Evolutionary conservation across 805 yeast genomes (phyloP).

Genomic region (Dipodascus geniculatus): DNA sequence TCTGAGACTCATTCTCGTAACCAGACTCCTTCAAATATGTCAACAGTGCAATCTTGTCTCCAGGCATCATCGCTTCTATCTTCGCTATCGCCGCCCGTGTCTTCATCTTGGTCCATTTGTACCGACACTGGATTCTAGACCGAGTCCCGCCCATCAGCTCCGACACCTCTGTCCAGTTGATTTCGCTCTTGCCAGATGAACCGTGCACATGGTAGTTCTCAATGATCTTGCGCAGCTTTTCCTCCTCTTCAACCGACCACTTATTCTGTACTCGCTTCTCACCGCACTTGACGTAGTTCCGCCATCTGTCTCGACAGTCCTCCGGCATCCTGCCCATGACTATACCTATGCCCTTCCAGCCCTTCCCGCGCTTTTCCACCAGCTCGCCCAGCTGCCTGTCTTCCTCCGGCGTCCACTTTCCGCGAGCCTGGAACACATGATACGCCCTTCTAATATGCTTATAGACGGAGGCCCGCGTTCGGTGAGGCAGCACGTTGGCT

Average conservation of each 20-base stretch:
- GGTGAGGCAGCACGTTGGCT: constrained; percentile 65
- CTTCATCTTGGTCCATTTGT: constrained; percentile 81
- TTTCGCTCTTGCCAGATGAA: constrained; percentile 25
- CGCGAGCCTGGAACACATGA: constrained; percentile 78
- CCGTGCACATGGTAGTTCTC: constrained; percentile 30
- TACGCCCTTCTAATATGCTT: constrained; percentile 87
- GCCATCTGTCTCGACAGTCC: constrained; percentile 93
- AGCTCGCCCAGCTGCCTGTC: constrained; percentile 55
- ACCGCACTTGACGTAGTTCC: constrained; percentile 92
- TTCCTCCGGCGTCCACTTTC: constrained; percentile 81
- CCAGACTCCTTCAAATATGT: constrained; percentile 35
- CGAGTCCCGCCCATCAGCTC: constrained; percentile 83
- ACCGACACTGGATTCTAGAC: constrained; percentile 88
- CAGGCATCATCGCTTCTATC: constrained; percentile 32
- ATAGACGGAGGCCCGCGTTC: constrained; percentile 82
- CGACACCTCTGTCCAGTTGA: constrained; percentile 88
- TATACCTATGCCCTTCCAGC: constrained; percentile 80
- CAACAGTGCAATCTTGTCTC: constrained; percentile 41
- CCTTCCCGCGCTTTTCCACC: constrained; percentile 59
- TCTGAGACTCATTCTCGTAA: constrained; percentile 30
- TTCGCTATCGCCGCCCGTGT: constrained; percentile 43
- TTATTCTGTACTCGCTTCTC: constrained; percentile 58
- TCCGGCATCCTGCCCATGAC: constrained; percentile 90
- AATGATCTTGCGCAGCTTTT: constrained; percentile 43
- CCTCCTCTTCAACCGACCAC: constrained; percentile 72